Evolutionary conservation across 23 red algal species (phyloP), one percentile per base, ranked within the genome.

Genomic region (Pyropia yezoensis): DNA sequence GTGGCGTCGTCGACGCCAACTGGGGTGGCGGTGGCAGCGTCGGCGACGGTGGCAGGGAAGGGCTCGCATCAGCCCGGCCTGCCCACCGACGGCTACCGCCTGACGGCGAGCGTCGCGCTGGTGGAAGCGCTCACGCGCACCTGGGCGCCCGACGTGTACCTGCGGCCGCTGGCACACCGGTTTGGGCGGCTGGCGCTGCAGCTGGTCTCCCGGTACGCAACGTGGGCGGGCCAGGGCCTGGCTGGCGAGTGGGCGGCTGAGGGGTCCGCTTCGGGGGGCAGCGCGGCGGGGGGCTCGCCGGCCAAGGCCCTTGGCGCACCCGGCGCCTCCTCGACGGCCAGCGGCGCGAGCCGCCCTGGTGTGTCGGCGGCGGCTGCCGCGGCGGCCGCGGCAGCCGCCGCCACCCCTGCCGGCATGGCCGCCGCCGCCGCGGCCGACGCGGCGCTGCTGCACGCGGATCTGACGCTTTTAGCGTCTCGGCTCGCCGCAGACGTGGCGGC

Each of bases 181-280:
- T 90, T 90, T 50, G 21, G 79, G 34, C 62, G 78, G 12, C 86
- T 90, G 33, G 79, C 86, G 1, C 58, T 90, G 11, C 86, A 90
- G 52, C 59, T 80, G 50, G 26, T 90, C 33, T 74, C 86, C 1
- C 21, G 86, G 32, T 90, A 90, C 21, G 54, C 33, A 7, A 90
- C 70, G 27, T 90, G 77, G 86, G 78, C 80, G 25, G 54, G 70
- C 24, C 61, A 69, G 55, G 78, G 86, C 39, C 58, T 88, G 25
- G 83, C 73, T 22, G 83, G 83, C 18, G 83, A 79, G 52, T 88
- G 83, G 77, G 63, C 62, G 25, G 67, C 56, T 12, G 18, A 53
- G 25, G 82, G 76, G 32, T 62, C 71, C 3, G 17, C 76, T 18
- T 64, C 70, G 18, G 69, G 56, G 34, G 82, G 82, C 7, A 71